Evolutionary conservation across 305 asterid genomes (phyloP), one percentile per base, ranked within the genome.

Genomic region (Nicotiana rustica): DNA sequence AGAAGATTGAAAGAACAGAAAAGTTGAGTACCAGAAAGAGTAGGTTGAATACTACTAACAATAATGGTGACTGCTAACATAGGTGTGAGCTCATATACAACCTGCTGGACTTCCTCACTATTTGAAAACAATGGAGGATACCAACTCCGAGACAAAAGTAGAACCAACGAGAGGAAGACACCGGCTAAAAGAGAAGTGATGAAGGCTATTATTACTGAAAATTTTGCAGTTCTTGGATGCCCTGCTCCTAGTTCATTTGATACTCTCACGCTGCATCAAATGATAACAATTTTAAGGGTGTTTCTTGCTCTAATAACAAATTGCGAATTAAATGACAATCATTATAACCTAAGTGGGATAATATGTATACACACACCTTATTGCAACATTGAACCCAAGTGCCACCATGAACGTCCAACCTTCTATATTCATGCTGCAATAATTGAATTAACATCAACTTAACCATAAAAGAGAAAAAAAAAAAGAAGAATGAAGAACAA

Each of bases 231-330:
- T 84, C 86, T 67, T 12, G 96, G 94, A 60, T 80, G 88, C 4
- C 86, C 79, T 0, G 88, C 90, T 10, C 96, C 91, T 15, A 92
- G 81, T 73, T 90, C 96, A 55, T 90, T 92, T 6, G 94, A 91
- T 77, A 88, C 89, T 81, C 94, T 88, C 47, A 92, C 92, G 13
- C 93, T 91, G 87, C 83, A 82, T 55, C 59, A 73, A 59, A 0
- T 14, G 8, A 70, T 38, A 10, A 18, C 3, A 18, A 44, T 13
- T 41, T 41, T 15, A 65, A 1, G 1, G 35, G 2, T 65, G 3
- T 65, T 19, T n/a, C 0, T 14, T 21, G 1, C 59, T 47, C 17
- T 77, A 52, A 17, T 17, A 25, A n/a, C 67, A 78, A 36, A 13
- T 35, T 57, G 10, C 10, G 69, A 77, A 57, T 17, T 59, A 60